Conservation (phyloP, 345 rosid species). For the Citrus glauca region DNA sequence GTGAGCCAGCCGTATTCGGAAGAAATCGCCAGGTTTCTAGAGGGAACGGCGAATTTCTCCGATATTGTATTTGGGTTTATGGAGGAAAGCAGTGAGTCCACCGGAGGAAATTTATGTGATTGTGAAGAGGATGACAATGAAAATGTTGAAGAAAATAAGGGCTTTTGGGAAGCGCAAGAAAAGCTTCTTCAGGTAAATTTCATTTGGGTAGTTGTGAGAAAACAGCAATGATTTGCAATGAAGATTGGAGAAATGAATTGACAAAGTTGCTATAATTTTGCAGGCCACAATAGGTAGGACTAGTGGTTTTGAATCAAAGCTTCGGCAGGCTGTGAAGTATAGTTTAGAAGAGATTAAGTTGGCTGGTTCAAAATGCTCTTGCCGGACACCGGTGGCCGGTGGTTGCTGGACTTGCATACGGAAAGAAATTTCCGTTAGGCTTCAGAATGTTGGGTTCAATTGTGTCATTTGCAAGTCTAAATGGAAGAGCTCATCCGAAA, state of each 20-base stretch:
- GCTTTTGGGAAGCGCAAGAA: conserved; percentile 73
- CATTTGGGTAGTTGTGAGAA: neutral
- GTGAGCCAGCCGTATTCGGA: conserved; percentile 38
- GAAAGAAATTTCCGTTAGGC: conserved; percentile 45
- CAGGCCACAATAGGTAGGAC: conserved; percentile 71
- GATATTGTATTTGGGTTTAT: conserved; percentile 61
- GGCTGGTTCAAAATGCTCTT: conserved; percentile 37
- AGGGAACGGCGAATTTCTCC: conserved; percentile 47
- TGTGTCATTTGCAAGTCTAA: conserved; percentile 69
- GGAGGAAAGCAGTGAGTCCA: conserved; percentile 32
- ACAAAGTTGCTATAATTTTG: neutral
- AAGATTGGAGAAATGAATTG: neutral
- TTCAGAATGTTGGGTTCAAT: conserved; percentile 52
- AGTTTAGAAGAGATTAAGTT: conserved; percentile 39
- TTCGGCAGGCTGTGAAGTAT: conserved; percentile 60
- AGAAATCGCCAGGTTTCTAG: conserved; percentile 45
- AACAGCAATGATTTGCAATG: neutral
- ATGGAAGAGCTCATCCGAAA: conserved; percentile 66
- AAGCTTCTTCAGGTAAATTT: conserved; percentile 65
- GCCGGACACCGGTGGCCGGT: conserved; percentile 40
- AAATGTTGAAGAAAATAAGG: conserved; percentile 40
- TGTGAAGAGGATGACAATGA: conserved; percentile 21
- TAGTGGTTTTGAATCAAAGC: conserved; percentile 55
- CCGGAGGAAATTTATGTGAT: conserved; percentile 20
- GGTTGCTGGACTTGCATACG: conserved; percentile 62